Conservation (phyloP, 495 filamentous ascomycete species). For the Penicillium simplicissimum region DNA sequence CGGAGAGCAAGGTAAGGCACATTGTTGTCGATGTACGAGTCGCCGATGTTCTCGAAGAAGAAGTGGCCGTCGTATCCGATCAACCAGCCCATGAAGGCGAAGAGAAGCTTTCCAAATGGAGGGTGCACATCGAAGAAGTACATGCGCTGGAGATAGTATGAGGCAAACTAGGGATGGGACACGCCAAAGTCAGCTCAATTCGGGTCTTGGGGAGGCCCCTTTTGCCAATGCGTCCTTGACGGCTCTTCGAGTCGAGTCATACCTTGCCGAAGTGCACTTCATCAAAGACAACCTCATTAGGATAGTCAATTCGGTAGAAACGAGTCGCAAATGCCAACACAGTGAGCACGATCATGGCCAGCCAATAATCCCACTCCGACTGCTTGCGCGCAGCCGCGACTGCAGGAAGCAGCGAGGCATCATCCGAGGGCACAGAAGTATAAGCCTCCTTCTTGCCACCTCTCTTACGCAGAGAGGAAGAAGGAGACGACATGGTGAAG, state of each 20-base stretch:
- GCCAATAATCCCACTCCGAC: conserved; percentile 82
- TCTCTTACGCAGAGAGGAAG: conserved; percentile 53
- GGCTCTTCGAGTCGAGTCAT: conserved; percentile 25
- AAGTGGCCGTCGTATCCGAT: conserved; percentile 94
- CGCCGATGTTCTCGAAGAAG: conserved; percentile 98
- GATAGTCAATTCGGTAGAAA: conserved; percentile 93
- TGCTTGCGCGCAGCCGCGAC: conserved; percentile 28
- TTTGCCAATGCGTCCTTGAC: conserved; percentile 7
- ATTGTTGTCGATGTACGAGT: conserved; percentile 95
- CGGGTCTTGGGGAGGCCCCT: background rate
- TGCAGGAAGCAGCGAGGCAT: conserved; percentile 26
- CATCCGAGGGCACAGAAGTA: conserved; percentile 33
- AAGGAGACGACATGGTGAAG: conserved; percentile 42
- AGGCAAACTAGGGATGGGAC: conserved; percentile 68
- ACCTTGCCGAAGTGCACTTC: conserved; percentile 99
- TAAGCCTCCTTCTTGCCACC: conserved; percentile 47
- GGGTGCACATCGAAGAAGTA: conserved; percentile 99
- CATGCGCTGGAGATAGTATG: conserved; percentile 94
- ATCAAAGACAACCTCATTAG: conserved; percentile 96
- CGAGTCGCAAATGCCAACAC: conserved; percentile 82
- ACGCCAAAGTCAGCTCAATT: conserved; percentile 19
- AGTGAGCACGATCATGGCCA: conserved; percentile 77
- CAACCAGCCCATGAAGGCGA: conserved; percentile 93
- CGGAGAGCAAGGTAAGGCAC: conserved; percentile 96
- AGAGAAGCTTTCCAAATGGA: conserved; percentile 74